Evolutionary conservation across 306 rosid genomes (phyloP).

Genomic region (Trifolium repens): DNA sequence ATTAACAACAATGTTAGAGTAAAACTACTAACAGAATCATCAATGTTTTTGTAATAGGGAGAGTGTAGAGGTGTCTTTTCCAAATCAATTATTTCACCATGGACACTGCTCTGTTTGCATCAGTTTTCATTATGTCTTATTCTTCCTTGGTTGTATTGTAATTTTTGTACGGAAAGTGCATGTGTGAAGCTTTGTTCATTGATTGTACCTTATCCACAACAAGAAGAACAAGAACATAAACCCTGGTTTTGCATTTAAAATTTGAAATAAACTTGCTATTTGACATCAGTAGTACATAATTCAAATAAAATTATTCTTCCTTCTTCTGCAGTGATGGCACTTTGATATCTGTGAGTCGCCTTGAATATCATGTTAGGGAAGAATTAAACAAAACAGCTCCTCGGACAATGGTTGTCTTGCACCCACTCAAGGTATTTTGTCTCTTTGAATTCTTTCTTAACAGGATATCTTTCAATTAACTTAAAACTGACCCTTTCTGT

Average conservation of each 20-base stretch:
- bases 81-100: not conserved
- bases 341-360: constrained; percentile 81
- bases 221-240: constrained; percentile 1
- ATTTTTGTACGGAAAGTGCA: constrained; percentile 12
- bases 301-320: constrained; percentile 6
- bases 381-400: constrained; percentile 81
- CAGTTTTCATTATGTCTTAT: constrained; percentile 1
- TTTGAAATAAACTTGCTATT: constrained; percentile 4
- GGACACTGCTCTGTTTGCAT: constrained; percentile 6
- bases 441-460: constrained; percentile 34
- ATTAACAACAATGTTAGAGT: not conserved
- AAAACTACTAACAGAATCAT: constrained; percentile 7
- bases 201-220: not conserved
- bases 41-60: not conserved
- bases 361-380: constrained; percentile 92
- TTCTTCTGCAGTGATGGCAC: constrained; percentile 79
- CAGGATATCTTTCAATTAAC: not conserved
- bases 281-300: constrained; percentile 1
- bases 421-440: constrained; percentile 83
- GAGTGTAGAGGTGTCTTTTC: constrained; percentile 9
- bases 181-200: constrained; percentile 10
- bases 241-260: constrained; percentile 7
- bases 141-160: not conserved
- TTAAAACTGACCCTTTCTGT: constrained; percentile 33
- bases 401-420: constrained; percentile 82